Percentiles rank a stretch among this genome's conserved stretches.
These are phyloP conservation scores for Jaapia argillacea DNA, from an alignment of 768 basidiomycete species.

Conservation along the genomic window DNA sequence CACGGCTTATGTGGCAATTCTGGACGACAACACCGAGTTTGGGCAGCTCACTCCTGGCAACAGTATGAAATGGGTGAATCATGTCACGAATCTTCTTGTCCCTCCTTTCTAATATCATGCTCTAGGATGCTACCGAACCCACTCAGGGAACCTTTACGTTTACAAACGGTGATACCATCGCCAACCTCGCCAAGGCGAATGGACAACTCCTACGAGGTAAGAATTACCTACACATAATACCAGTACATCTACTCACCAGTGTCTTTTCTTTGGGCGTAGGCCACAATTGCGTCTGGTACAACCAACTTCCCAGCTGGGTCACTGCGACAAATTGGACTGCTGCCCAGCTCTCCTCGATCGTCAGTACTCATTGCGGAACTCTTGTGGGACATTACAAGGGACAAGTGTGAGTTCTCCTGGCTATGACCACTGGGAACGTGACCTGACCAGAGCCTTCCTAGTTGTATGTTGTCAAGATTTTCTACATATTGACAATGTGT, in stretches of 20 bases:
- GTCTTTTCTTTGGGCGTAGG: conserved; percentile 1
- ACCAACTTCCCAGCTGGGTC: conserved; percentile 31
- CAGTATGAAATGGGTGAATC: conserved; percentile 45
- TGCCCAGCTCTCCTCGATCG: conserved; percentile 19
- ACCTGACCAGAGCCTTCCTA: too few relatives aligned
- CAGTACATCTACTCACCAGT: background rate
- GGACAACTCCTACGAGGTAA: conserved; percentile 36
- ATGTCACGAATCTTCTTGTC: background rate
- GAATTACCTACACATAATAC: background rate
- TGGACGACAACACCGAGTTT: conserved; percentile 30
- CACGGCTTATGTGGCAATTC: conserved; percentile 26
- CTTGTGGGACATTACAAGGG: conserved; percentile 29
- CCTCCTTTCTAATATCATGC: background rate
- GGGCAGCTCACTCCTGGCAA: conserved; percentile 39
- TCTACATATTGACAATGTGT: too few relatives aligned
- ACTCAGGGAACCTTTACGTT: conserved; percentile 37
- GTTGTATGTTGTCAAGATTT: too few relatives aligned
- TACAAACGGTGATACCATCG: conserved; percentile 31
- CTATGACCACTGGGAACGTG: background rate
- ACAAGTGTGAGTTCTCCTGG: conserved; percentile 17
- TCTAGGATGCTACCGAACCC: conserved; percentile 43
- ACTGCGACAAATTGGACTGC: conserved; percentile 18
- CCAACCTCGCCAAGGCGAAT: conserved; percentile 32
- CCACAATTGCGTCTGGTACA: conserved; percentile 34
- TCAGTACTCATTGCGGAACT: conserved; percentile 24